Evolutionary conservation across 306 rosid species (phyloP).

Genomic region (Cicer pinnatifidum): DNA sequence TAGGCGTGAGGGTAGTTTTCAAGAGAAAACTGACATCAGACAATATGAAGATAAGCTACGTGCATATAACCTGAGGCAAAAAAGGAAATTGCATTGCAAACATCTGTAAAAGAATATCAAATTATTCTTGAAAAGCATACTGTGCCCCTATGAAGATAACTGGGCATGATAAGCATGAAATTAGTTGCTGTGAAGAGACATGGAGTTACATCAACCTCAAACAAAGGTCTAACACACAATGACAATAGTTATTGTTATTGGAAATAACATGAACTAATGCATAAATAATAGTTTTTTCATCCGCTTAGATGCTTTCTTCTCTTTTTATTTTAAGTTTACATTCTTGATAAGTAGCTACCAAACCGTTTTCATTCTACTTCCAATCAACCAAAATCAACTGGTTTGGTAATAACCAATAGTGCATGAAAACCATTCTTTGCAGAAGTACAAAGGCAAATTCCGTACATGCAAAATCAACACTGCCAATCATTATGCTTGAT

Average conservation of each 20-base stretch:
- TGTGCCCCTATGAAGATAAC: background rate
- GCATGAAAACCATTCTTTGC: slow-evolving; percentile 25
- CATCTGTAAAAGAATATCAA: background rate
- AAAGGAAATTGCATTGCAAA: slow-evolving; percentile 11
- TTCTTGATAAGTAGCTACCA: slow-evolving; percentile 13
- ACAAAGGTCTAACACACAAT: slow-evolving; percentile 1
- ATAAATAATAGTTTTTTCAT: slow-evolving; percentile 10
- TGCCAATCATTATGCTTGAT: slow-evolving; percentile 55
- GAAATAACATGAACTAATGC: slow-evolving; percentile 24
- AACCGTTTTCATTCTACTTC: slow-evolving; percentile 22
- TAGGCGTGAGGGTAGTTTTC: too few species aligned
- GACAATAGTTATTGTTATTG: slow-evolving; percentile 2
- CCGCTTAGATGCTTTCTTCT: background rate
- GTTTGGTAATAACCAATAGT: slow-evolving; percentile 4
- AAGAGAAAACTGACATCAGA: too few species aligned
- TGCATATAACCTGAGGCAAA: background rate
- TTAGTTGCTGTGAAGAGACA: background rate
- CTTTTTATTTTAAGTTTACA: slow-evolving; percentile 13
- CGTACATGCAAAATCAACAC: background rate
- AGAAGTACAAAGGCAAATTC: slow-evolving; percentile 12
- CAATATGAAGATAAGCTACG: too few species aligned
- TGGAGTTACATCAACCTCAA: background rate
- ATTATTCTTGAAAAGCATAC: slow-evolving; percentile 8
- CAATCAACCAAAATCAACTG: slow-evolving; percentile 28
- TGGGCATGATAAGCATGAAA: background rate